These are phyloP conservation scores for Chlorella sorokiniana DNA, from an alignment of 139 green algal species.

Conservation along the genomic window DNA sequence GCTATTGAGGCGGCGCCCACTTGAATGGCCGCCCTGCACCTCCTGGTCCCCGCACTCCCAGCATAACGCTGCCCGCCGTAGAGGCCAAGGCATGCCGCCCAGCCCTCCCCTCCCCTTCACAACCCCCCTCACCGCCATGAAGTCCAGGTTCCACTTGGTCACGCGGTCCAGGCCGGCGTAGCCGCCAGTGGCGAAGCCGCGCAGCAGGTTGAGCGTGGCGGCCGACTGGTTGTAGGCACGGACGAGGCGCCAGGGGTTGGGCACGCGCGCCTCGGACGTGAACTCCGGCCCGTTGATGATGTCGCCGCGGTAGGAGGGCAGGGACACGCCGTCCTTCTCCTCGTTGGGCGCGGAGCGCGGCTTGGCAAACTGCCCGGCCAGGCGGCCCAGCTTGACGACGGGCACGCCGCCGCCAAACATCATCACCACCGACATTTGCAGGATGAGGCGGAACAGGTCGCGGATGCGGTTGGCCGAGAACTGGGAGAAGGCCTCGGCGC, in stretches of 20 bases:
- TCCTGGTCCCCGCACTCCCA: too few relatives aligned
- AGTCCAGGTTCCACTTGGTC: conserved; percentile 97
- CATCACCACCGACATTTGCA: conserved; percentile 96
- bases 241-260: conserved; percentile 81
- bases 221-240: conserved; percentile 96
- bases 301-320: conserved; percentile 96
- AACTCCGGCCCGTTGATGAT: conserved; percentile 99
- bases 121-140: conserved; percentile 76
- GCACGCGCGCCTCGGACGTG: conserved; percentile 83
- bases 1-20: too few relatives aligned
- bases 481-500: conserved; percentile 94
- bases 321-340: conserved; percentile 67
- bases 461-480: conserved; percentile 96
- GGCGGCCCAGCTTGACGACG: conserved; percentile 97
- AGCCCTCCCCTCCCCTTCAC: background rate
- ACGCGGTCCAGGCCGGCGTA: conserved; percentile 94
- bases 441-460: conserved; percentile 88
- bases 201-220: conserved; percentile 97
- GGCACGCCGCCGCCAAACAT: conserved; percentile 96
- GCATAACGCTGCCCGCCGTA: too few relatives aligned
- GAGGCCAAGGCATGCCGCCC: background rate
- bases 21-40: too few relatives aligned
- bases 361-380: conserved; percentile 99
- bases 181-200: conserved; percentile 93
- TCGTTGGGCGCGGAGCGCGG: conserved; percentile 84